Evolutionary conservation across 2,329 filamentous ascomycete species (phyloP).

Genomic region (Aspergillus puulaauensis): DNA sequence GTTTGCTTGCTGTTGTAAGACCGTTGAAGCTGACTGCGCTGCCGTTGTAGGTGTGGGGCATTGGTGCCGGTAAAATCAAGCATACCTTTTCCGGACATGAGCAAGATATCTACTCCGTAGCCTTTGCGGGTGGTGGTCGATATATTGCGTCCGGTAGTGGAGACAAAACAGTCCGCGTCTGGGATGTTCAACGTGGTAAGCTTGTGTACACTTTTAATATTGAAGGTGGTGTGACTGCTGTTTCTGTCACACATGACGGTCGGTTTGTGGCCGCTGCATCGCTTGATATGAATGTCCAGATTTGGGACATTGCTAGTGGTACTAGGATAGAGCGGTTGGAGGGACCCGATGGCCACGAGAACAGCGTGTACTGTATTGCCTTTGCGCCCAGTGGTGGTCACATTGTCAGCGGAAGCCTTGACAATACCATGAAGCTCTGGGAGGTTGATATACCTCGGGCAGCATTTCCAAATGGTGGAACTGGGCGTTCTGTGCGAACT

Average conservation of each 20-base stretch:
- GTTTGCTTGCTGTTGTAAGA: no score
- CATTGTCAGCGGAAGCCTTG: slow-evolving; percentile 88
- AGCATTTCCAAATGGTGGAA: slow-evolving; percentile 55
- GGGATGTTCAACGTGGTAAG: slow-evolving; percentile 85
- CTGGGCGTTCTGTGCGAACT: slow-evolving; percentile 64
- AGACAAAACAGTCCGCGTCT: slow-evolving; percentile 89
- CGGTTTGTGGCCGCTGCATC: slow-evolving; percentile 93
- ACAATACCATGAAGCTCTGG: slow-evolving; percentile 99
- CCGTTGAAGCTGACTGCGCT: neutral
- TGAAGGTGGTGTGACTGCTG: slow-evolving; percentile 95
- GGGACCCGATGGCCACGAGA: slow-evolving; percentile 90
- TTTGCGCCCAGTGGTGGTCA: slow-evolving; percentile 92
- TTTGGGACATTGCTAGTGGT: slow-evolving; percentile 88
- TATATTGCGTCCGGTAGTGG: slow-evolving; percentile 95
- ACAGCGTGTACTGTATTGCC: slow-evolving; percentile 93
- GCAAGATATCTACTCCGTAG: slow-evolving; percentile 95
- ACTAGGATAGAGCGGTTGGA: slow-evolving; percentile 88
- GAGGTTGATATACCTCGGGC: slow-evolving; percentile 74
- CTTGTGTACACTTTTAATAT: slow-evolving; percentile 85
- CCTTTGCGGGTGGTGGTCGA: slow-evolving; percentile 89
- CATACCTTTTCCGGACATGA: slow-evolving; percentile 93
- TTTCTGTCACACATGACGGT: slow-evolving; percentile 93
- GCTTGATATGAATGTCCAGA: slow-evolving; percentile 93
- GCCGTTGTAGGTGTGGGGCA: slow-evolving; percentile 80
- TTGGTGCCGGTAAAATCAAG: slow-evolving; percentile 75